Conservation (phyloP, 2,329 filamentous ascomycete genomes). For the Ramularia collo-cygni region DNA sequence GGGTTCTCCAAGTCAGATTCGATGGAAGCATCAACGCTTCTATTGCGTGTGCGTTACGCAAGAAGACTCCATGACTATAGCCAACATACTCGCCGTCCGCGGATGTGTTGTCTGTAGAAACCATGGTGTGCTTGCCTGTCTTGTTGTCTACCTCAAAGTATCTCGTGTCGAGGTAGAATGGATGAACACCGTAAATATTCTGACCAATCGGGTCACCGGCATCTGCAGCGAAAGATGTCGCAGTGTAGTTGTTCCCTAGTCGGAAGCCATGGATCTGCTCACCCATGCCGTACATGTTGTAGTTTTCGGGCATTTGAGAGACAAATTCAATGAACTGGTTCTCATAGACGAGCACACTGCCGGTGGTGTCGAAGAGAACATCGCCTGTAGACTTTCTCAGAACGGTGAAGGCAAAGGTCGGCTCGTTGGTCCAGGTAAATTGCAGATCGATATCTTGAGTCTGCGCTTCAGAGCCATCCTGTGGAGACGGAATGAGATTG, state of each 20-base stretch:
- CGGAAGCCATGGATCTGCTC: conserved; percentile 66
- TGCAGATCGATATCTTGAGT: conserved; percentile 43
- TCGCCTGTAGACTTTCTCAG: conserved; percentile 55
- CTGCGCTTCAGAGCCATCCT: conserved; percentile 32
- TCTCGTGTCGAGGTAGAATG: conserved; percentile 72
- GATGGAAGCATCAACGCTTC: conserved; percentile 60
- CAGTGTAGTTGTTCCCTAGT: conserved; percentile 65
- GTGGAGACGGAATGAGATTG: conserved; percentile 53
- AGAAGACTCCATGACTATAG: conserved; percentile 68
- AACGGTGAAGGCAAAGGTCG: conserved; percentile 51
- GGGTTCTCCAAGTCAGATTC: conserved; percentile 63
- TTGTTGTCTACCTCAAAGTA: conserved; percentile 56
- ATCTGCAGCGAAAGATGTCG: conserved; percentile 63
- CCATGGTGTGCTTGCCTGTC: conserved; percentile 43
- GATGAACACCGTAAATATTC: conserved; percentile 71
- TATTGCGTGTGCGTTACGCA: conserved; percentile 69
- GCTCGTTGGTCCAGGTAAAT: conserved; percentile 51
- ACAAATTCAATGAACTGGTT: conserved; percentile 72
- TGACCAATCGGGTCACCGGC: conserved; percentile 55
- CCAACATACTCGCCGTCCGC: conserved; percentile 53
- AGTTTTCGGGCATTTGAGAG: conserved; percentile 59
- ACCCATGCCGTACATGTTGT: conserved; percentile 66
- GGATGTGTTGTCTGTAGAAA: conserved; percentile 48
- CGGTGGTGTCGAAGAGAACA: conserved; percentile 60
- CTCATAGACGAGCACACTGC: conserved; percentile 61